These are phyloP conservation scores for Mycena venus DNA, from an alignment of 768 basidiomycete genomes.

Conservation along the genomic window DNA sequence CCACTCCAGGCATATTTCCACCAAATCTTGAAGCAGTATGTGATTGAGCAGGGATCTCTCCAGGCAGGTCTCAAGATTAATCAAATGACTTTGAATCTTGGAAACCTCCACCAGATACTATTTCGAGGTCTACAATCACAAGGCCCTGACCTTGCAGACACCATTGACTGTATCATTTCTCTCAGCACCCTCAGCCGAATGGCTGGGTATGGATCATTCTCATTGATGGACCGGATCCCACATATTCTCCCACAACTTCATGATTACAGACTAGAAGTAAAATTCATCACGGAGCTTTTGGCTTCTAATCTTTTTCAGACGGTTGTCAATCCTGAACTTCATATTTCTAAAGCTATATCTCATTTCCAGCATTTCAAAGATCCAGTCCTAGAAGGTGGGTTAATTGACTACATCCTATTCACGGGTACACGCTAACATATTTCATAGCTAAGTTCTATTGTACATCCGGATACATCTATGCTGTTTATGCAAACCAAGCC, in stretches of 20 bases:
- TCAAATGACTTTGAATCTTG: no score
- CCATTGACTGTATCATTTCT: neutral
- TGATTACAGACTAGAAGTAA: neutral
- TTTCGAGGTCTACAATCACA: neutral
- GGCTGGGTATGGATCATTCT: neutral
- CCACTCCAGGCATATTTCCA: neutral
- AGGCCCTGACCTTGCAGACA: neutral
- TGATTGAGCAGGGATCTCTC: neutral
- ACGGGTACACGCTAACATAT: neutral
- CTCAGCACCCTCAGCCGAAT: neutral
- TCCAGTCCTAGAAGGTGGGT: neutral
- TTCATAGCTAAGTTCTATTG: neutral
- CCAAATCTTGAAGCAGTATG: neutral
- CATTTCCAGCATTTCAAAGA: neutral
- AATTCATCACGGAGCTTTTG: neutral
- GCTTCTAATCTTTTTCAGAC: neutral
- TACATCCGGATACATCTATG: neutral
- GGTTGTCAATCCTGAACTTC: neutral
- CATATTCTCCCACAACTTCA: neutral
- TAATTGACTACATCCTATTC: neutral
- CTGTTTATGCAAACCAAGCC: neutral
- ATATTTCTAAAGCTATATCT: neutral
- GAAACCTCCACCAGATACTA: no score
- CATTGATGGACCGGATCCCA: neutral
- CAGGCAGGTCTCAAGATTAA: neutral